These are phyloP conservation scores for Pyricularia sp. DNA, from an alignment of 2,329 filamentous ascomycete genomes.

Conservation along the genomic window DNA sequence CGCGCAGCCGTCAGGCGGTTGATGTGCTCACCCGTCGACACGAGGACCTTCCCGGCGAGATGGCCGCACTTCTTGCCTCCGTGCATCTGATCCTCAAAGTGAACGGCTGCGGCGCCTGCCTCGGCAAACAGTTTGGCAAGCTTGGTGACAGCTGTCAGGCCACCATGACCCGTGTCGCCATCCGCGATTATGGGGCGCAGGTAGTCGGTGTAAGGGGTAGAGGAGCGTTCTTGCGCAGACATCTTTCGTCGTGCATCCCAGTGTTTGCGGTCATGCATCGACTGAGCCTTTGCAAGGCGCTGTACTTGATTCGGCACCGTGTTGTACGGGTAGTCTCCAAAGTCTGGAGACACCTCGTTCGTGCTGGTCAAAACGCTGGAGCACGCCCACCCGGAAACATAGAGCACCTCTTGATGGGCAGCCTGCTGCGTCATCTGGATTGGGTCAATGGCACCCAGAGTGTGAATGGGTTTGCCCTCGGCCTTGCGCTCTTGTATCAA, in stretches of 20 bases:
- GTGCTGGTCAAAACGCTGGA: constrained; percentile 85
- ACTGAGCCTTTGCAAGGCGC: constrained; percentile 88
- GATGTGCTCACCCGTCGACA: constrained; percentile 90
- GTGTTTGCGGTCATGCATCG: constrained; percentile 91
- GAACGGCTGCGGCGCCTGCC: constrained; percentile 88
- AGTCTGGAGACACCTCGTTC: constrained; percentile 95
- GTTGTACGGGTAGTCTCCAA: constrained; percentile 98
- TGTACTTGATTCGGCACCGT: constrained; percentile 98
- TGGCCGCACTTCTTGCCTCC: constrained; percentile 98
- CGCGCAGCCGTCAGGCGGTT: constrained; percentile 83
- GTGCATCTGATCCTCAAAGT: constrained; percentile 96
- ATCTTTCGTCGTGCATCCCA: constrained; percentile 77
- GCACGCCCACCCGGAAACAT: constrained; percentile 95
- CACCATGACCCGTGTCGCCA: constrained; percentile 91
- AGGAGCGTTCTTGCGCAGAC: constrained; percentile 56
- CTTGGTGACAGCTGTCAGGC: constrained; percentile 85
- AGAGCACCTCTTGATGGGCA: constrained; percentile 86
- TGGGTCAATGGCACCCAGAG: constrained; percentile 97
- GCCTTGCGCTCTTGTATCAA: constrained; percentile 65
- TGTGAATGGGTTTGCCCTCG: constrained; percentile 81
- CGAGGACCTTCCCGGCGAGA: constrained; percentile 87
- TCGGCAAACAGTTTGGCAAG: constrained; percentile 95
- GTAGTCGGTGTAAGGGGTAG: constrained; percentile 79
- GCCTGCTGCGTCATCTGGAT: constrained; percentile 99
- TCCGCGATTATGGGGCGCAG: constrained; percentile 91